Base-by-base conservation (phyloP, 148 eudicot genomes). In the Vaccinium macrocarpon region DNA sequence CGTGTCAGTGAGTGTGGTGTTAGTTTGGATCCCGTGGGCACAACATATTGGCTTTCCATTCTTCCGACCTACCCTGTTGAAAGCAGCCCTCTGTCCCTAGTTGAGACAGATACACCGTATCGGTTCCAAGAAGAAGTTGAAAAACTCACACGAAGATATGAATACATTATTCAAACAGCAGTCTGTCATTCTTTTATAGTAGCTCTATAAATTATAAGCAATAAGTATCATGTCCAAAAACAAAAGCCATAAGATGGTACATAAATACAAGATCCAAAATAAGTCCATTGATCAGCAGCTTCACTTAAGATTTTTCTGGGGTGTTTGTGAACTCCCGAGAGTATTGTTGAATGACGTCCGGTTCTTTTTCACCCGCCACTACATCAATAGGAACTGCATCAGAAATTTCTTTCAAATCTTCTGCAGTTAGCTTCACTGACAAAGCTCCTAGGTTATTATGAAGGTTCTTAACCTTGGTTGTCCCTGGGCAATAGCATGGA, bases 401-500 rank as follows among this genome's bases (percentile, higher is more conserved):
- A 11, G 52, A 82, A 72, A 87, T 82, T 74, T 87, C 87, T 82
- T 76, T 53, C 86, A 88, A 38, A 46, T 85, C 88, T 29, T 85
- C 76, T 46, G 66, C 59, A 32, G 74, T 85, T 32, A 88, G 86
- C 84, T 85, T 85, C 74, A 88, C 8, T 25, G 84, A 61, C 55
- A 85, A 25, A 3, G 78, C 68, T 71, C 57, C 87, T 68, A 83
- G 70, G 79, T 83, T 85, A 72, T 29, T 62, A 21, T 85, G 51
- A 62, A 88, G 86, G 76, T 88, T 88, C 76, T 80, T 81, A 23
- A 85, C 53, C 50, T 88, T 83, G 23, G 90, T 88, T 64, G 90
- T 85, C 50, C 89, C 87, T 84, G 80, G 76, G 2, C 46, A 84
- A 84, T 66, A 15, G 66, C 51, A 51, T 6, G 68, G 78, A 29